Conservation (phyloP, 768 basidiomycete genomes). For the Naganishia friedmannii region DNA sequence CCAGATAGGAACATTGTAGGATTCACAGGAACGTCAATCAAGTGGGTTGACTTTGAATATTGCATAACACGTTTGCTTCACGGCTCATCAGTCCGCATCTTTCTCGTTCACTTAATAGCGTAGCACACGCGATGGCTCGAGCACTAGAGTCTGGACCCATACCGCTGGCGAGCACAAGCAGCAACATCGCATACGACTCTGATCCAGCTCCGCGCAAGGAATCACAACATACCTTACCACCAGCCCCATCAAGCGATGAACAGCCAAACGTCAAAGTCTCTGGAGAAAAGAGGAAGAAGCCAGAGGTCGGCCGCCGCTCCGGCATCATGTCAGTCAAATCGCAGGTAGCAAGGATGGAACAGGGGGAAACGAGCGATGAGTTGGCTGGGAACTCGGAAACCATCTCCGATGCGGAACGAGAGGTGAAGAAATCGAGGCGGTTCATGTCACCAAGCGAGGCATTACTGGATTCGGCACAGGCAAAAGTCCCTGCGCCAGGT, state of each 20-base stretch:
- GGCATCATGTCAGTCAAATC: neutral
- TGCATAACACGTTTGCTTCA: too few species aligned
- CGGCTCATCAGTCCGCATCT: too few species aligned
- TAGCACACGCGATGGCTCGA: conserved; percentile 18
- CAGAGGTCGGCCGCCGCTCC: neutral
- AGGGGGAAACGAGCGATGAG: neutral
- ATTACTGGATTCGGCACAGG: conserved; percentile 15
- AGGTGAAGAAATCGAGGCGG: conserved; percentile 7
- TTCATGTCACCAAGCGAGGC: conserved; percentile 16
- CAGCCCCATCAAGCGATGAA: neutral
- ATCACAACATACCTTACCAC: neutral
- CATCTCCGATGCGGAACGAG: neutral
- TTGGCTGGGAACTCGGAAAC: neutral
- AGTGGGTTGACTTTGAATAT: neutral
- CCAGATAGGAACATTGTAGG: conserved; percentile 13
- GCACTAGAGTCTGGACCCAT: neutral
- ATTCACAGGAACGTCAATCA: conserved; percentile 15
- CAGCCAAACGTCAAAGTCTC: conserved; percentile 15
- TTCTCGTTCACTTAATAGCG: neutral
- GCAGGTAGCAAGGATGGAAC: neutral
- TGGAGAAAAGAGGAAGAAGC: conserved; percentile 16
- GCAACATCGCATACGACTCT: conserved; percentile 1
- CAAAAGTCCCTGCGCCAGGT: conserved; percentile 3
- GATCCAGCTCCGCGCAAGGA: conserved; percentile 10
- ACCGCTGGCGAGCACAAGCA: neutral